phyloP scores from a whole-genome alignment of 495 filamentous ascomycete genomes.

The Podospora tetraspora region DNA sequence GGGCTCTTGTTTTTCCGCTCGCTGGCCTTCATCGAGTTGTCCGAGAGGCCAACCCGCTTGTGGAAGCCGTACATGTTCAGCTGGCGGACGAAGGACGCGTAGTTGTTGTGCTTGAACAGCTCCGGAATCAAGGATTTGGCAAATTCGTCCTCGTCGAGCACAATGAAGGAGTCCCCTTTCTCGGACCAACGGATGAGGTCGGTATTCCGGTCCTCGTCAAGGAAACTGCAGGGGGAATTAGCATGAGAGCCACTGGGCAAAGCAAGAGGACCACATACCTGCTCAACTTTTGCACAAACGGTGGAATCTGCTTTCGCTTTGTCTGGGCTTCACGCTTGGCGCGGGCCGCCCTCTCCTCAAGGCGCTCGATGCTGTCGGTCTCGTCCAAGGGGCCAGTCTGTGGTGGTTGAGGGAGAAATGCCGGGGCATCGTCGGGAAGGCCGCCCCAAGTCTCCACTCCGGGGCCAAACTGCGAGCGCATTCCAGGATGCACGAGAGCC shows the following conservation, averaged over 20 bases:
- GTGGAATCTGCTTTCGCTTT: slow-evolving; percentile 90
- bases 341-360: slow-evolving; percentile 66
- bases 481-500: slow-evolving; percentile 47
- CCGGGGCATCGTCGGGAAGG: slow-evolving; percentile 44
- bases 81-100: slow-evolving; percentile 96
- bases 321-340: slow-evolving; percentile 79
- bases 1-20: slow-evolving; percentile 95
- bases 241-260: background rate
- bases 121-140: slow-evolving; percentile 95
- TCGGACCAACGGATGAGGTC: slow-evolving; percentile 97
- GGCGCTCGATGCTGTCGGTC: slow-evolving; percentile 66
- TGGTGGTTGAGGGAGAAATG: slow-evolving; percentile 27
- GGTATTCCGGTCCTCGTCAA: slow-evolving; percentile 86
- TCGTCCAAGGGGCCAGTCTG: slow-evolving; percentile 42
- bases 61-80: slow-evolving; percentile 99
- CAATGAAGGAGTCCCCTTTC: slow-evolving; percentile 91
- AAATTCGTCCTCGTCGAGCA: slow-evolving; percentile 97
- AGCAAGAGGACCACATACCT: slow-evolving; percentile 52
- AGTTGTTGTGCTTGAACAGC: slow-evolving; percentile 99
- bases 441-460: slow-evolving; percentile 41
- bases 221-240: slow-evolving; percentile 56
- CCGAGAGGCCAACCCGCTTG: slow-evolving; percentile 93
- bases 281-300: slow-evolving; percentile 97
- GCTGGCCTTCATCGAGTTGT: slow-evolving; percentile 95
- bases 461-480: slow-evolving; percentile 40